Evolutionary conservation across 2,329 filamentous ascomycete genomes (phyloP), one percentile per base, ranked within the genome.

Genomic region (Lecanicillium sp.): DNA sequence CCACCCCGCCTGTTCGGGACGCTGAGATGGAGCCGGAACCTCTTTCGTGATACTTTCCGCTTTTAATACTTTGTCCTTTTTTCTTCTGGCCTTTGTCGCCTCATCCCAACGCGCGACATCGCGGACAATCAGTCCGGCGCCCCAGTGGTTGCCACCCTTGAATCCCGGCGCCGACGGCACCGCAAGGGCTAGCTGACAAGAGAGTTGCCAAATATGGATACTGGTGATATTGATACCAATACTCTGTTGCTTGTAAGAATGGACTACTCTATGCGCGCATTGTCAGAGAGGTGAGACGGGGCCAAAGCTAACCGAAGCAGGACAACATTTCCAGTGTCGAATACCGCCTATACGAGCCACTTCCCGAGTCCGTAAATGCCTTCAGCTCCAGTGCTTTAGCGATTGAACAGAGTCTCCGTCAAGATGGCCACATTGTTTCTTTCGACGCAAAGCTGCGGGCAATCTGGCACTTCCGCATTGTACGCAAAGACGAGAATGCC

Each of bases 161-260:
- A 11, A 25, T 25, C 22, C 11, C 22, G 22, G 22, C 11, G 6
- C 11, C 11, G 22, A 25, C 11, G 7, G 22, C 11, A 6, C 22
- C 11, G 22, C 4, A 7, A 5, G 12, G 9, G 33, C 14, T n/a
- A n/a, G 13, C 34, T n/a, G 22, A 29, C 14, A 22, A 27, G 14
- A 19, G 6, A n/a, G 15, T 18, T 37, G 4, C 33, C 14, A 31
- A 73, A 71, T 54, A 79, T 79, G 75, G 75, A 79, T 59, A 69
- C 70, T 58, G 71, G 72, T 48, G 74, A 78, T 61, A 77, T 76
- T 59, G 73, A 76, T 53, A 79, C 75, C 54, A 79, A 79, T 60
- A 68, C 67, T 44, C 60, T 79, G 51, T 62, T 75, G 52, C 66
- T 78, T 62, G 75, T 78, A 48, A 51, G 71, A 63, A 13, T 33